These are phyloP conservation scores for Ichthyophonus hoferi DNA, from an alignment of 208 protist species.

Conservation along the genomic window DNA sequence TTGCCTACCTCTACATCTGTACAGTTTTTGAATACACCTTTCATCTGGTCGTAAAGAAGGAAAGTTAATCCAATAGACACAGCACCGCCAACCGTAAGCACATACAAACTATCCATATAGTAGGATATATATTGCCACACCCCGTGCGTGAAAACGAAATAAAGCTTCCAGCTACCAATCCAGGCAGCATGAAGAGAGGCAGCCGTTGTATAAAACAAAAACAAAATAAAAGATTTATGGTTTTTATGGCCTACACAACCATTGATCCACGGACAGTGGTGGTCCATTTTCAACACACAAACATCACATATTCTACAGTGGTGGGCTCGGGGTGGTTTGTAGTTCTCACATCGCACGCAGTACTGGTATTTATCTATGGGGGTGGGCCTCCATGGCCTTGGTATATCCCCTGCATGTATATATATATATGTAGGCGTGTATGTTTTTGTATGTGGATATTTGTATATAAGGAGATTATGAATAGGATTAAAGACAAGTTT, in stretches of 20 bases:
- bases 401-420: background rate
- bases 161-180: background rate
- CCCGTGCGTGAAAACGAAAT: background rate
- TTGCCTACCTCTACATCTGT: background rate
- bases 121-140: background rate
- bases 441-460: background rate
- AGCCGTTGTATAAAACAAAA: conserved; percentile 38
- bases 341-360: background rate
- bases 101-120: background rate
- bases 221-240: conserved; percentile 53
- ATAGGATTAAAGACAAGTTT: background rate
- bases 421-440: background rate
- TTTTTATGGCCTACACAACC: conserved; percentile 55
- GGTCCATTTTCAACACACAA: conserved; percentile 65
- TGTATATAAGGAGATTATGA: background rate
- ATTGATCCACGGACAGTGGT: conserved; percentile 61
- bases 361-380: conserved; percentile 4
- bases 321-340: conserved; percentile 52
- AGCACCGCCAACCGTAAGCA: background rate
- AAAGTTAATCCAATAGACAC: background rate
- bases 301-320: conserved; percentile 49
- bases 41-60: background rate
- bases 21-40: background rate
- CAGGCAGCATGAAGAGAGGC: background rate
- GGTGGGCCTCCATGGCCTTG: background rate